Evolutionary conservation across 345 rosid genomes (phyloP), one percentile per base, ranked within the genome.

Genomic region (Psidium guajava): DNA sequence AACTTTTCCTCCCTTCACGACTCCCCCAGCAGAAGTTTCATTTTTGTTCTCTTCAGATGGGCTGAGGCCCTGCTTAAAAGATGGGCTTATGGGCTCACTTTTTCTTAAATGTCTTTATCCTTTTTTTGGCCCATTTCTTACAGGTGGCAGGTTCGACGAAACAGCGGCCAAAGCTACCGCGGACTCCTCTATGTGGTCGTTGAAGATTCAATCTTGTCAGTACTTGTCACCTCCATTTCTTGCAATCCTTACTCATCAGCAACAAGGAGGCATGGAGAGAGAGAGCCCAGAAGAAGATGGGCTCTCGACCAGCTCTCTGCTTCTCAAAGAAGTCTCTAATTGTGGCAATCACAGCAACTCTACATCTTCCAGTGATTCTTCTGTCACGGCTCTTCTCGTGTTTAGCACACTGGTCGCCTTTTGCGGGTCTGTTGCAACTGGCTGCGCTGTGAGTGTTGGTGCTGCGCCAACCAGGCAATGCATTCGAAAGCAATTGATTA

Each of bases 381-480:
- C 90, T 11, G 44, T 82, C 51, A 89, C 92, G 12, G 82, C 87
- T 57, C 52, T 83, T 24, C 86, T 90, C 57, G 86, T 92, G 12
- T 84, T 91, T 18, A 87, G 95, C 82, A 92, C 95, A 24, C 84
- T 91, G 28, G 88, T 93, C 11, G 91, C 96, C 49, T 90, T 86
- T 8, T 83, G 84, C 28, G 91, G 88, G 14, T 82, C 91, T 49
- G 61, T 89, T 49, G 83, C 47, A 22, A 69, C 18, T 8, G 91
- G 89, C 21, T 87, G 89, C 83, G 88, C 91, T 54, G 91, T 94
- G 87, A 92, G 89, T 82, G 15, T 52, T 56, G 56, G 16, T 57
- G 64, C 28, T 57, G 64, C 64, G 11, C 64, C 64, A 25, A 25
- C 32, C 28, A 57, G 12, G 16, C 64, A 57, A 57, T 25, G 32